Percentiles rank a stretch among this genome's conserved stretches.
Evolutionary conservation across 768 basidiomycete genomes (phyloP).

Genomic region (Podaxis carcinomalis): DNA sequence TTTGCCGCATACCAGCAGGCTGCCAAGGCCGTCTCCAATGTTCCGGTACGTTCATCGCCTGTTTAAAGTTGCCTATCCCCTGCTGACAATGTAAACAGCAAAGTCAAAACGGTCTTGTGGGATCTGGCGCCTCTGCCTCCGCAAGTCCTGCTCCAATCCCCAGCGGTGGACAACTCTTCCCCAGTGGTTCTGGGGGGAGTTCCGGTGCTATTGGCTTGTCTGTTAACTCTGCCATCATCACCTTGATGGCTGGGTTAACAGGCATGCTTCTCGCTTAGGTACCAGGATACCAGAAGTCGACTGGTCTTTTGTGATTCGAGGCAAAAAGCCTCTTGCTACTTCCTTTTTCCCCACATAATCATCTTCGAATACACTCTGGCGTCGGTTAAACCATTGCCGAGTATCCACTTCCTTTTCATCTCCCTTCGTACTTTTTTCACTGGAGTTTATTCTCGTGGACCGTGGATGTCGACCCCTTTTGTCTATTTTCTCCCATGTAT

Average conservation of each 20-base stretch:
- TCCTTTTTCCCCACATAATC: neutral
- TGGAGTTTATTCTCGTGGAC: neutral
- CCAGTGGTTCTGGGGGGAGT: constrained; percentile 9
- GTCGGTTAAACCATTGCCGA: neutral
- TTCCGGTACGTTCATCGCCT: constrained; percentile 27
- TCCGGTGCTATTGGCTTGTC: neutral
- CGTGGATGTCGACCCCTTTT: neutral
- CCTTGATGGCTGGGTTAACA: neutral
- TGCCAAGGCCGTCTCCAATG: constrained; percentile 25
- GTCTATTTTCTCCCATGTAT: neutral
- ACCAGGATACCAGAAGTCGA: neutral
- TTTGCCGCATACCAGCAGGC: constrained; percentile 30
- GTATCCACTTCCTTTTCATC: neutral
- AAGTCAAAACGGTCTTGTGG: constrained; percentile 36
- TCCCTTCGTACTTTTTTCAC: neutral
- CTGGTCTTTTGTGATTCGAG: neutral
- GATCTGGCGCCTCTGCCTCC: constrained; percentile 45
- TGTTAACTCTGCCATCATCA: neutral
- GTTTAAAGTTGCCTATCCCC: neutral
- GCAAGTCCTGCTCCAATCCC: constrained; percentile 35
- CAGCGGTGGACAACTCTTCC: constrained; percentile 26
- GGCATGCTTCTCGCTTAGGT: constrained; percentile 9
- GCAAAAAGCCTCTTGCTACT: neutral
- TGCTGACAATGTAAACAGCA: constrained; percentile 25
- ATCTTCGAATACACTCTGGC: neutral